Conservation (phyloP, 2,329 filamentous ascomycete genomes). For the Trichoderma cornu-damae region DNA sequence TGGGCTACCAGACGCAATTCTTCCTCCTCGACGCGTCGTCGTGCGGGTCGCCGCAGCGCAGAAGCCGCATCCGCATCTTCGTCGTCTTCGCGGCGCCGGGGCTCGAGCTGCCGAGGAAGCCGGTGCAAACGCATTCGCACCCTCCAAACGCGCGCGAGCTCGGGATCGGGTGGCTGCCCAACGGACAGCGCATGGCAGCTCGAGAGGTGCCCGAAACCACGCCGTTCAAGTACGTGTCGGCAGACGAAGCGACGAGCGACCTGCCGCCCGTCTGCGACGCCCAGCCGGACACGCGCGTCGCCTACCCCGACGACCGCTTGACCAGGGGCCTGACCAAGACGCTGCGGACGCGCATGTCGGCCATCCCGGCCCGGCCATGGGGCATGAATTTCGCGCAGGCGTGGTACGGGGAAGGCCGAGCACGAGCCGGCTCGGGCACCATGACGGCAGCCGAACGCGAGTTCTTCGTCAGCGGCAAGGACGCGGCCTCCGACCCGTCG, state of each 20-base stretch:
- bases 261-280: slow-evolving; percentile 60
- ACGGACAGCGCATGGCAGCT: slow-evolving; percentile 54
- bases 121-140: slow-evolving; percentile 59
- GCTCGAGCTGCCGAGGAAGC: slow-evolving; percentile 49
- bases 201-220: slow-evolving; percentile 42
- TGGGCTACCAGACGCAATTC: slow-evolving; percentile 71
- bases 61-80: slow-evolving; percentile 68
- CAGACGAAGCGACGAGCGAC: slow-evolving; percentile 50
- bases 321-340: slow-evolving; percentile 36
- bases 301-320: slow-evolving; percentile 63
- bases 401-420: slow-evolving; percentile 34
- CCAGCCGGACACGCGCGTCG: slow-evolving; percentile 56
- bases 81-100: slow-evolving; percentile 66
- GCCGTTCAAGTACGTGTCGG: slow-evolving; percentile 55
- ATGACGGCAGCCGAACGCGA: slow-evolving; percentile 38
- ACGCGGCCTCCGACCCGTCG: not conserved
- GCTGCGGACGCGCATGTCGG: slow-evolving; percentile 44
- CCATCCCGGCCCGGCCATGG: slow-evolving; percentile 56
- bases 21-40: slow-evolving; percentile 65
- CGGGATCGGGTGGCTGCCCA: slow-evolving; percentile 54
- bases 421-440: slow-evolving; percentile 26
- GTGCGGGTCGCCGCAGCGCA: slow-evolving; percentile 59
- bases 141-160: slow-evolving; percentile 32
- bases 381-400: slow-evolving; percentile 49
- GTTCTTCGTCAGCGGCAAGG: slow-evolving; percentile 32